Conservation (phyloP, 805 yeast genomes). For the Nakazawaea wickerhamii region DNA sequence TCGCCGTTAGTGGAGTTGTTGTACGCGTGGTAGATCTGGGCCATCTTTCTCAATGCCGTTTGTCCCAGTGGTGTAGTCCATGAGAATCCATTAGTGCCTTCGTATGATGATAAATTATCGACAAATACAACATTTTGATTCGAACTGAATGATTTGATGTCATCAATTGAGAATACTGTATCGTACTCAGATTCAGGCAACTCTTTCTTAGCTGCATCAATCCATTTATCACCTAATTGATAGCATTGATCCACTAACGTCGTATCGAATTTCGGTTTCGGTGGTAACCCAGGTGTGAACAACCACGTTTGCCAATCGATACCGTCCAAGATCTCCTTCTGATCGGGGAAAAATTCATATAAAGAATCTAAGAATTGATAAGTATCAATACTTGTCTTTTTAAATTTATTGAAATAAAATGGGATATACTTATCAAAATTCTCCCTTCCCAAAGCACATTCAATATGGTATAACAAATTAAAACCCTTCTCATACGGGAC, state of each 20-base stretch:
- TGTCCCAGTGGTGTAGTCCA: slow-evolving; percentile 29
- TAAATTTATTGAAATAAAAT: slow-evolving; percentile 65
- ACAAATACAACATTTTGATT: slow-evolving; percentile 78
- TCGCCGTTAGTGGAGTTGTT: slow-evolving; percentile 67
- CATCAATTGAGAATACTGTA: slow-evolving; percentile 37
- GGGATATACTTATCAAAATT: slow-evolving; percentile 78
- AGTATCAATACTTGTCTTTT: slow-evolving; percentile 70
- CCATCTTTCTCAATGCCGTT: slow-evolving; percentile 27
- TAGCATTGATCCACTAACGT: slow-evolving; percentile 70
- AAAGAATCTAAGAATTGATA: slow-evolving; percentile 74
- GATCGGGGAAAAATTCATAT: slow-evolving; percentile 49
- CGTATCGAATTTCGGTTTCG: slow-evolving; percentile 78
- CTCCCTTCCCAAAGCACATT: slow-evolving; percentile 59
- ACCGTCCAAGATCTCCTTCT: slow-evolving; percentile 48
- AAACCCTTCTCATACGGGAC: slow-evolving; percentile 93
- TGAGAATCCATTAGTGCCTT: slow-evolving; percentile 35
- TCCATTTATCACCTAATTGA: slow-evolving; percentile 63
- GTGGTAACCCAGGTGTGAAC: slow-evolving; percentile 81
- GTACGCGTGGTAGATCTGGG: slow-evolving; percentile 33
- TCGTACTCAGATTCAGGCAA: slow-evolving; percentile 18
- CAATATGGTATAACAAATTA: slow-evolving; percentile 70
- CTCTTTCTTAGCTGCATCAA: slow-evolving; percentile 26
- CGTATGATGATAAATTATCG: slow-evolving; percentile 54
- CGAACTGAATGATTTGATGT: slow-evolving; percentile 56
- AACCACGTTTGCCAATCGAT: slow-evolving; percentile 89